phyloP scores from a whole-genome alignment of 441 rosid genomes.

The Omphalea diandra region DNA sequence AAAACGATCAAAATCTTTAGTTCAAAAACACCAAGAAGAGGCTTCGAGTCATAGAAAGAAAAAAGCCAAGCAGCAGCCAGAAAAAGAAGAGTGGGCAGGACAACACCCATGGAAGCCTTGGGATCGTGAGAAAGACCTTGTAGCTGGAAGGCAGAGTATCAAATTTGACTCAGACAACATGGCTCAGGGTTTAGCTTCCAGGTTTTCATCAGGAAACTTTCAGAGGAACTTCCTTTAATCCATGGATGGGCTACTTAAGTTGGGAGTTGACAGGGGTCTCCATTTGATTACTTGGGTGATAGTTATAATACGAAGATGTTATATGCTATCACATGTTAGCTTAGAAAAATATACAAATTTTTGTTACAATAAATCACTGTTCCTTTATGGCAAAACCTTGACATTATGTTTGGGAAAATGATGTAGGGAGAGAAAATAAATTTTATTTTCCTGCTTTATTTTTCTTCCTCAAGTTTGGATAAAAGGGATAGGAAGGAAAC shows the following conservation, averaged over 20 bases:
- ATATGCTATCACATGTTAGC: no score
- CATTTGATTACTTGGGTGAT: no score
- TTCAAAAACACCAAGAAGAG: slow-evolving; percentile 74
- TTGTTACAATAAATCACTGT: no score
- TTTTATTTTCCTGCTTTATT: no score
- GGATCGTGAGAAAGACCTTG: slow-evolving; percentile 90
- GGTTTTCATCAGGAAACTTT: slow-evolving; percentile 74
- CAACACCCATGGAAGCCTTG: slow-evolving; percentile 98
- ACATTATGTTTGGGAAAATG: no score
- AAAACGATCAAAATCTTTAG: slow-evolving; percentile 77
- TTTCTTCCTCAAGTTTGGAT: no score
- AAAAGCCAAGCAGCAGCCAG: slow-evolving; percentile 52
- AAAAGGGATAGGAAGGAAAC: no score
- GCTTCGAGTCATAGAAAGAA: slow-evolving; percentile 48
- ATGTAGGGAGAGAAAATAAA: no score
- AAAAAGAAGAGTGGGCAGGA: slow-evolving; percentile 80
- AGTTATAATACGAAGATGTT: no score
- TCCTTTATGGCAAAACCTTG: no score
- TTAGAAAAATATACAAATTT: no score
- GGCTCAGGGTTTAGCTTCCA: slow-evolving; percentile 68
- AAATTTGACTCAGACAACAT: slow-evolving; percentile 67
- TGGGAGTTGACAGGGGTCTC: no score
- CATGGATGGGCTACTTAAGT: not conserved
- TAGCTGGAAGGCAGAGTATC: slow-evolving; percentile 68
- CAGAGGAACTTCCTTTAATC: slow-evolving; percentile 87